Conservation (phyloP, 306 rosid genomes). For the Vigna reflexopilosa region DNA sequence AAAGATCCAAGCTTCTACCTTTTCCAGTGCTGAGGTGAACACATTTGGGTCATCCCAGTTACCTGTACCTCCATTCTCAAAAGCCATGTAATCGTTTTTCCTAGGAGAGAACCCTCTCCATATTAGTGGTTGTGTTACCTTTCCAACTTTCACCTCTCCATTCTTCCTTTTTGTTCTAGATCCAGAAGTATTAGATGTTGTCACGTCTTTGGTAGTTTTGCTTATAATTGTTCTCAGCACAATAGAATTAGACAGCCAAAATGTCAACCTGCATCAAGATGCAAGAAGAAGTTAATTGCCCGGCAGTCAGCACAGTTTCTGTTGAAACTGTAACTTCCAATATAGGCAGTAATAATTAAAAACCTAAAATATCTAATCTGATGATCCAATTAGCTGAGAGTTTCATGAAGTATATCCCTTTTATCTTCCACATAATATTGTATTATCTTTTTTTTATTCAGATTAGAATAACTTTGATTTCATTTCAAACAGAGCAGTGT, state of each 20-base stretch:
- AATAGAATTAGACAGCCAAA: conserved; percentile 87
- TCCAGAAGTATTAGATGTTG: conserved; percentile 48
- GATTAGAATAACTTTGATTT: conserved; percentile 31
- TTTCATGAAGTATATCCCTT: not conserved
- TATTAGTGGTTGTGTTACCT: conserved; percentile 51
- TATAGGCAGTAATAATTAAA: conserved; percentile 39
- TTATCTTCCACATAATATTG: conserved; percentile 19
- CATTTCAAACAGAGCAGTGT: conserved; percentile 7
- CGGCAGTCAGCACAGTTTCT: conserved; percentile 14
- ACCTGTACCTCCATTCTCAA: conserved; percentile 53
- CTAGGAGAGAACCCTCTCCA: conserved; percentile 73
- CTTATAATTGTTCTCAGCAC: conserved; percentile 81
- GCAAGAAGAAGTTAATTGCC: conserved; percentile 40
- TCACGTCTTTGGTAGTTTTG: conserved; percentile 54
- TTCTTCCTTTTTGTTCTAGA: conserved; percentile 58
- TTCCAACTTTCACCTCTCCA: conserved; percentile 53
- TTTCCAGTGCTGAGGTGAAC: conserved; percentile 74
- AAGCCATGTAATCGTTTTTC: conserved; percentile 51
- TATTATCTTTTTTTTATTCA: not conserved
- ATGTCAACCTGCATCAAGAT: conserved; percentile 73
- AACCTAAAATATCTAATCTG: conserved; percentile 34
- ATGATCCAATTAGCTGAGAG: conserved; percentile 25
- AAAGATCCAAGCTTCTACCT: conserved; percentile 94
- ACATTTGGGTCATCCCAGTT: conserved; percentile 71
- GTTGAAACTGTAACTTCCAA: conserved; percentile 34